Conservation (phyloP, 2,329 filamentous ascomycete genomes). For the Aspergillus alliaceus region DNA sequence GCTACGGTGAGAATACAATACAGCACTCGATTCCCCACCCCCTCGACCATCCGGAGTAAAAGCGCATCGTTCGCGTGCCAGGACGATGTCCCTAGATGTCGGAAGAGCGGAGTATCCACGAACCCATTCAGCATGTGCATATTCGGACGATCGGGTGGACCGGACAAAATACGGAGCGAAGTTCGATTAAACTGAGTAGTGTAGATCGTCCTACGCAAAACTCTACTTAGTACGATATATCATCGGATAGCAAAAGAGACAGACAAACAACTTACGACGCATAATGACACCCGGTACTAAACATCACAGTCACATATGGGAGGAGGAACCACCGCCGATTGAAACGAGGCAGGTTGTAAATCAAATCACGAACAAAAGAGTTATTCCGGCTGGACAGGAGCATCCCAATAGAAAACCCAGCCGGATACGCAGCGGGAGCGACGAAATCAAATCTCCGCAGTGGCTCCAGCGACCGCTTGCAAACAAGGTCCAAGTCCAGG, state of each 20-base stretch:
- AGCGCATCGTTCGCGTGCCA: slow-evolving; percentile 44
- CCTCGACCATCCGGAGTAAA: background rate
- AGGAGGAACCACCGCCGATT: slow-evolving; percentile 42
- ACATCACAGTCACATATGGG: slow-evolving; percentile 46
- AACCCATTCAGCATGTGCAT: slow-evolving; percentile 43
- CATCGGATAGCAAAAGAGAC: no score
- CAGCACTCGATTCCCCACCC: background rate
- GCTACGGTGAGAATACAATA: background rate
- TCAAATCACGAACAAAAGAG: slow-evolving; percentile 34
- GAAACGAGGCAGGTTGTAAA: slow-evolving; percentile 35
- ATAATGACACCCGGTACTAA: slow-evolving; percentile 46
- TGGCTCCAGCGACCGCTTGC: slow-evolving; percentile 40
- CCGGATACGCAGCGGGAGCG: slow-evolving; percentile 42
- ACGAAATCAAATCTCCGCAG: slow-evolving; percentile 44
- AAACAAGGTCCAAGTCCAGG: slow-evolving; percentile 41
- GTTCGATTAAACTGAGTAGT: slow-evolving; percentile 34
- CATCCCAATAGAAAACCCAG: slow-evolving; percentile 45
- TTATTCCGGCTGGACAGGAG: slow-evolving; percentile 41
- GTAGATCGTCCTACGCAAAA: slow-evolving; percentile 35
- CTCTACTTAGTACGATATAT: background rate
- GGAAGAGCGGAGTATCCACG: slow-evolving; percentile 43
- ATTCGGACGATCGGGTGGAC: slow-evolving; percentile 23
- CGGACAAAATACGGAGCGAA: slow-evolving; percentile 38
- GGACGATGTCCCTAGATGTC: slow-evolving; percentile 44
- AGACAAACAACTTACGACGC: slow-evolving; percentile 32